Evolutionary conservation across 2,329 filamentous ascomycete species (phyloP), one percentile per base, ranked within the genome.

Genomic region (Diaporthe ampelina): DNA sequence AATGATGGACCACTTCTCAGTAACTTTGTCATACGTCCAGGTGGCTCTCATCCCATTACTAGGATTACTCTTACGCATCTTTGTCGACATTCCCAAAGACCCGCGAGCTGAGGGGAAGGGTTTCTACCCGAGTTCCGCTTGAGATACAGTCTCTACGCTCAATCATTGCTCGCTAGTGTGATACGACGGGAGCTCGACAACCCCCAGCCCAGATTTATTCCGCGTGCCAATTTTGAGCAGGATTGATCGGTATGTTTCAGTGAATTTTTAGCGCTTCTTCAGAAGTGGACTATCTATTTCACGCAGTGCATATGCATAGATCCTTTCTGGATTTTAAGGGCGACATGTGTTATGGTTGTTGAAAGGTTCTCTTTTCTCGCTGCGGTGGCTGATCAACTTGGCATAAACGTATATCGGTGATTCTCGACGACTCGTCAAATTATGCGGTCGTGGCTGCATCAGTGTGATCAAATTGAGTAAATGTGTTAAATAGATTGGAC

Each of bases 11-110:
- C 32, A 15, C 6, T 58, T 24, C 32, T 43, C 58, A 59, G 48
- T 37, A 65, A 19, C 40, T 54, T 35, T 40, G 63, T 73, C 26
- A 57, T 50, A 70, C 71, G 13, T 26, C 32, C 40, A 67, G 15
- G 67, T 45, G 24, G 40, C 50, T 29, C 35, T 61, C 50, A 17
- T 57, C 40, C 13, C 17, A 29, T 57, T 72, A 45, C 24, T 61
- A 32, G n/a, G 48, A 56, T 3, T 40, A 37, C 13, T 8, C 58
- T 29, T 45, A 2, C 58, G 24, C 15, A 4, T 37, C 45, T 1
- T 37, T 32, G 48, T 26, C 10, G 37, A 37, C 21, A 13, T 24
- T 17, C 10, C 9, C 24, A 13, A 6, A 37, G 45, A 35, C n/a
- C 15, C 8, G 6, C n/a, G 63, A 26, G 13, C 29, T 19, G n/a